A percentile compares a stretch with the other conserved stretches of the same genome.
Conservation (phyloP, 331 rosid genomes). For the Malus hybrid region DNA sequence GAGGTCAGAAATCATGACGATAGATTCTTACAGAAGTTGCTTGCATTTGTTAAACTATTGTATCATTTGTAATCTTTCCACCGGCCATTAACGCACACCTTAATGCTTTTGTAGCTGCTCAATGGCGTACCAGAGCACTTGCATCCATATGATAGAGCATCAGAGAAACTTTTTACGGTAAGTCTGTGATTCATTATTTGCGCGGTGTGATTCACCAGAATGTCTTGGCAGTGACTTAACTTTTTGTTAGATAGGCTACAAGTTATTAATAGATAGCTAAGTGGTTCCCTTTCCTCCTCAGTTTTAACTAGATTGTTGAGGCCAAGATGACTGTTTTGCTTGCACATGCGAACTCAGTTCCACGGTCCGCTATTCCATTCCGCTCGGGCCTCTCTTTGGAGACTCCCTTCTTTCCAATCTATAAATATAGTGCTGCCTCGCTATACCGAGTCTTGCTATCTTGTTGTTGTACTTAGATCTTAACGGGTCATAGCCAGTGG, state of each 20-base stretch:
- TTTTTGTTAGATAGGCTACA: not conserved
- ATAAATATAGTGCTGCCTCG: no score
- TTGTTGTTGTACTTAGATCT: not conserved
- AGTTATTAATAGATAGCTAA: not conserved
- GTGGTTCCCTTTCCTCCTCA: not conserved
- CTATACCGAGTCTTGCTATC: not conserved
- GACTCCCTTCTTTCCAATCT: no score
- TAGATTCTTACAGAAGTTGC: not conserved
- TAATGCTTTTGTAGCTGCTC: constrained; percentile 16
- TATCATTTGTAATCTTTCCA: not conserved
- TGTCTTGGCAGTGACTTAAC: not conserved
- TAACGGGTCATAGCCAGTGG: not conserved
- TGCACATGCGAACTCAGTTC: no score
- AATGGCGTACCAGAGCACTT: constrained; percentile 16
- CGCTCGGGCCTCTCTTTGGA: no score
- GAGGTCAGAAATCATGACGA: constrained; percentile 22
- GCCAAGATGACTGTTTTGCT: no score
- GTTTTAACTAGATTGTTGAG: not conserved
- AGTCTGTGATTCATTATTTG: not conserved
- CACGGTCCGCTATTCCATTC: no score
- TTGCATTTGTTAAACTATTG: not conserved
- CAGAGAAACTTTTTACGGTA: constrained; percentile 31
- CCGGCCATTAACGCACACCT: not conserved
- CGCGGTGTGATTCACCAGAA: not conserved
- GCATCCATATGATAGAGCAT: constrained; percentile 29